These are phyloP conservation scores for Jamesozyma lodderae DNA, from an alignment of 805 yeast species.

Conservation along the genomic window DNA sequence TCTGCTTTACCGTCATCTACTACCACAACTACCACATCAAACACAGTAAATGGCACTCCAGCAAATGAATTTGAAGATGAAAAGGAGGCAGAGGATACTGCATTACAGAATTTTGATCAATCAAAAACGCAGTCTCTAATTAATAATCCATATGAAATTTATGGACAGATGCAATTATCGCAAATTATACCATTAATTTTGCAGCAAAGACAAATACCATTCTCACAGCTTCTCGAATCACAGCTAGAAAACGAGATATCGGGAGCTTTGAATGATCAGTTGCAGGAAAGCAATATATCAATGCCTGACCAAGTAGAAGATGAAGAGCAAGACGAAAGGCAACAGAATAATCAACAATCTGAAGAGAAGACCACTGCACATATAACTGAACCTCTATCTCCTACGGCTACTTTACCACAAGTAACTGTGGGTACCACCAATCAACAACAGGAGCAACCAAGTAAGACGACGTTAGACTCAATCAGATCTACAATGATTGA, in stretches of 20 bases:
- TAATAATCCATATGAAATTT: conserved; percentile 26
- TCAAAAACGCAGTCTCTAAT: conserved; percentile 11
- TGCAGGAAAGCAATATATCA: neutral
- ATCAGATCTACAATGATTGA: conserved; percentile 46
- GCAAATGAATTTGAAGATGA: neutral
- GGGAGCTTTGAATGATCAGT: neutral
- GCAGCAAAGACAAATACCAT: conserved; percentile 15
- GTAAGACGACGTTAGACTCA: conserved; percentile 13
- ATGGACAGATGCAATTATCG: conserved; percentile 36
- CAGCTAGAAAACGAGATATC: conserved; percentile 2
- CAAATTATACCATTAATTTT: conserved; percentile 54
- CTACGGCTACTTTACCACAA: too few relatives aligned
- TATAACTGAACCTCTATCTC: too few relatives aligned
- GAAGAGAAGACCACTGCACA: too few relatives aligned
- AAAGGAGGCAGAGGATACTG: neutral
- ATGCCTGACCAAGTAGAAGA: neutral
- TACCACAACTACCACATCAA: neutral
- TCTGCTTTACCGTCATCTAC: too few relatives aligned
- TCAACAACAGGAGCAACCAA: neutral
- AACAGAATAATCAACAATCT: neutral
- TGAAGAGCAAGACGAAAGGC: neutral
- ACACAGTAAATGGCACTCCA: neutral
- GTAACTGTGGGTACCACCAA: too few relatives aligned
- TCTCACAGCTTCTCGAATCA: conserved; percentile 7
- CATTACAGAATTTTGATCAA: neutral